A percentile compares a stretch with the other conserved stretches of the same genome.
Conservation (phyloP, 257 asterid genomes). For the Solanum appendiculatum region DNA sequence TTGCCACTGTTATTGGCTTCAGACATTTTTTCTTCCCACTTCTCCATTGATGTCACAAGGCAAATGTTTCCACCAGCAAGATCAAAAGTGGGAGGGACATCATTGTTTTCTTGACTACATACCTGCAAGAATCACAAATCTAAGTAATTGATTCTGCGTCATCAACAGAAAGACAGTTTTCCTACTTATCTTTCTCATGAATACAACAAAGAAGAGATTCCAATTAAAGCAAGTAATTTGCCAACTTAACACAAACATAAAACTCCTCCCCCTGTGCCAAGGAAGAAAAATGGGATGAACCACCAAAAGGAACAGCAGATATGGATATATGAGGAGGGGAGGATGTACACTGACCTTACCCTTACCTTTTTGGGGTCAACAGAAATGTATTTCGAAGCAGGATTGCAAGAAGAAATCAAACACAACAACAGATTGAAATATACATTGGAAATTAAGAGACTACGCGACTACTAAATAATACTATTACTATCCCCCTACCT, state of each 20-base stretch:
- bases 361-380: not conserved
- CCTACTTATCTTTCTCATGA: not conserved
- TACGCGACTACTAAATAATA: not conserved
- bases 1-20: slow-evolving; percentile 40
- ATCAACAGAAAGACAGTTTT: not conserved
- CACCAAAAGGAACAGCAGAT: not conserved
- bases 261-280: not conserved
- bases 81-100: slow-evolving; percentile 6
- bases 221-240: not conserved
- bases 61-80: slow-evolving; percentile 36
- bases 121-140: slow-evolving; percentile 1
- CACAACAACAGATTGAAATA: not conserved
- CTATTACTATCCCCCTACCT: not conserved
- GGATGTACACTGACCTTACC: not conserved
- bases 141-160: not conserved
- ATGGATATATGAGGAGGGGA: not conserved
- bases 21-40: slow-evolving; percentile 49
- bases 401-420: not conserved
- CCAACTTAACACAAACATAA: not conserved
- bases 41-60: slow-evolving; percentile 37
- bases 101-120: slow-evolving; percentile 10
- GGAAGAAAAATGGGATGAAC: not conserved
- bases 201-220: not conserved
- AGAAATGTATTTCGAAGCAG: not conserved
- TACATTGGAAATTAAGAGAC: not conserved